phyloP scores from a whole-genome alignment of 106 monocot species.

The Dioscorea alata region DNA sequence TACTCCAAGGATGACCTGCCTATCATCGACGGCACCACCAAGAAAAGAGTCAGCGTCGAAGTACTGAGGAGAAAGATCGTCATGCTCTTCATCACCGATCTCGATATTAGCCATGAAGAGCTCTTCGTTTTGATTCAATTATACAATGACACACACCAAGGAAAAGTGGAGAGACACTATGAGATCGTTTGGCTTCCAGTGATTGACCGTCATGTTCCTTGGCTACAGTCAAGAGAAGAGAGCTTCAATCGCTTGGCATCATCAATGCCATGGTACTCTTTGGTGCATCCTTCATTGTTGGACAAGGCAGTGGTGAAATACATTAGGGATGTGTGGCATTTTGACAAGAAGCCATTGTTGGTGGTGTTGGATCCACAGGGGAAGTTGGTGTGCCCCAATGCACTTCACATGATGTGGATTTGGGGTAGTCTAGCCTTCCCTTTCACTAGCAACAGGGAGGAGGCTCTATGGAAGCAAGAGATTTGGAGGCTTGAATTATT shows the following conservation, averaged over 20 bases:
- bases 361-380: constrained; percentile 79
- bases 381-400: constrained; percentile 68
- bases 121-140: constrained; percentile 66
- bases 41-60: constrained; percentile 49
- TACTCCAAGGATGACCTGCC: constrained; percentile 61
- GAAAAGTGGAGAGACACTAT: constrained; percentile 51
- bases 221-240: constrained; percentile 28
- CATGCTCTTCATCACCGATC: constrained; percentile 63
- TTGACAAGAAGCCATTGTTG: constrained; percentile 69
- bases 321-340: constrained; percentile 48
- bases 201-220: constrained; percentile 44
- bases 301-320: constrained; percentile 46
- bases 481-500: constrained; percentile 70
- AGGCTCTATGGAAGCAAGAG: constrained; percentile 83
- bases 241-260: constrained; percentile 33
- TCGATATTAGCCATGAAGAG: constrained; percentile 62
- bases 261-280: constrained; percentile 65
- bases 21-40: constrained; percentile 44
- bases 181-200: constrained; percentile 82
- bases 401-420: constrained; percentile 86
- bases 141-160: constrained; percentile 58
- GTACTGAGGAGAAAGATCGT: constrained; percentile 72
- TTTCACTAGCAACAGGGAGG: constrained; percentile 66
- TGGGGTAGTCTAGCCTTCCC: constrained; percentile 89
- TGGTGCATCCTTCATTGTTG: constrained; percentile 51